Conservation (phyloP, 2,329 filamentous ascomycete genomes). For the Rhinocladiella similis region DNA sequence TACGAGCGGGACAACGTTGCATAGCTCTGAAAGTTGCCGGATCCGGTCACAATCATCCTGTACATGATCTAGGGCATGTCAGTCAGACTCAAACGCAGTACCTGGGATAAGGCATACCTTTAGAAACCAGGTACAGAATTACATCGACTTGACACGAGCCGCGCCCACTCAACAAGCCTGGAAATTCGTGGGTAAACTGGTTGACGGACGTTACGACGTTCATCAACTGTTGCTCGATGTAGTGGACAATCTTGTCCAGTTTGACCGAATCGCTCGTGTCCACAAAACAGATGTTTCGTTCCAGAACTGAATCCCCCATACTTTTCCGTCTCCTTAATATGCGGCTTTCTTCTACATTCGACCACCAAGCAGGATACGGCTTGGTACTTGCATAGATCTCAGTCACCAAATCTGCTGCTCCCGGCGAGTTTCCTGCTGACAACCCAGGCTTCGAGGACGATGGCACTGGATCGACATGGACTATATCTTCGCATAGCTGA, state of each 20-base stretch:
- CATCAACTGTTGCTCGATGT: slow-evolving; percentile 69
- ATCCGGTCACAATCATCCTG: slow-evolving; percentile 71
- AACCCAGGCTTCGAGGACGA: slow-evolving; percentile 4
- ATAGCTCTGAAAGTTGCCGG: slow-evolving; percentile 66
- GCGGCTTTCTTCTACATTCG: slow-evolving; percentile 68
- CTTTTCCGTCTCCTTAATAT: slow-evolving; percentile 66
- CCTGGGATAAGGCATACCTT: slow-evolving; percentile 55
- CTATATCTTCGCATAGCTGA: slow-evolving; percentile 84
- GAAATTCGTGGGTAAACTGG: slow-evolving; percentile 71
- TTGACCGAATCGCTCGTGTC: slow-evolving; percentile 67
- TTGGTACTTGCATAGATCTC: slow-evolving; percentile 79
- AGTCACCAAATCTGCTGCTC: slow-evolving; percentile 26
- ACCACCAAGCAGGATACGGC: slow-evolving; percentile 88
- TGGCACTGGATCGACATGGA: slow-evolving; percentile 74
- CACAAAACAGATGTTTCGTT: slow-evolving; percentile 91
- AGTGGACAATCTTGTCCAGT: slow-evolving; percentile 60
- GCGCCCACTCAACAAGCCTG: slow-evolving; percentile 75
- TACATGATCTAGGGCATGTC: slow-evolving; percentile 50
- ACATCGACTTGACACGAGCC: slow-evolving; percentile 83
- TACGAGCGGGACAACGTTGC: slow-evolving; percentile 83
- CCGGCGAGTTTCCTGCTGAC: slow-evolving; percentile 1
- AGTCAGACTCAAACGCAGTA: neutral
- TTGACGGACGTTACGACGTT: slow-evolving; percentile 61
- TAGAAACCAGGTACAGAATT: slow-evolving; percentile 76
- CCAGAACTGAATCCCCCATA: slow-evolving; percentile 73